These are phyloP conservation scores for Starmera dryadoides DNA, from an alignment of 805 yeast species.

Conservation along the genomic window DNA sequence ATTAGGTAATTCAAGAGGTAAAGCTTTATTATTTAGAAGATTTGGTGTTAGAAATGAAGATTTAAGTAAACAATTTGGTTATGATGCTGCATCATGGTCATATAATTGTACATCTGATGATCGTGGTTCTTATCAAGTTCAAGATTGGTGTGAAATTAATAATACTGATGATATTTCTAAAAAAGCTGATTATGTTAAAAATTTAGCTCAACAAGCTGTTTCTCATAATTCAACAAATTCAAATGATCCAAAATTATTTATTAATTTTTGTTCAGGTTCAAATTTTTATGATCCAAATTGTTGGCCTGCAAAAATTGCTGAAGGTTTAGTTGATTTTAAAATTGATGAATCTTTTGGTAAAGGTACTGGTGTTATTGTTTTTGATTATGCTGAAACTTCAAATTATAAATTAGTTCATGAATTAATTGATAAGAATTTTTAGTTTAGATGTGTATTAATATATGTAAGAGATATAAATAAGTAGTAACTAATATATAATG, in stretches of 20 bases:
- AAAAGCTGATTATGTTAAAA: constrained; percentile 51
- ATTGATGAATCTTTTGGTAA: constrained; percentile 41
- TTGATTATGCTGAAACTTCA: constrained; percentile 59
- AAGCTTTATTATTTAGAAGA: constrained; percentile 58
- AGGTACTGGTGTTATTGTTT: constrained; percentile 57
- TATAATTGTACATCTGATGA: constrained; percentile 64
- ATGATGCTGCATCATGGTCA: constrained; percentile 61
- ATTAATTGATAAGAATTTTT: constrained; percentile 46
- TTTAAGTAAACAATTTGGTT: constrained; percentile 42
- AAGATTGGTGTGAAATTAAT: constrained; percentile 66
- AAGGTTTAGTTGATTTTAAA: constrained; percentile 36
- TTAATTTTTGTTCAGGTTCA: constrained; percentile 70
- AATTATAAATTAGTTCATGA: constrained; percentile 49
- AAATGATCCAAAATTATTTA: constrained; percentile 47
- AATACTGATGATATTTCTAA: constrained; percentile 42
- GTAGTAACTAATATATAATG: no score
- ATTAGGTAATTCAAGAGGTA: constrained; percentile 59
- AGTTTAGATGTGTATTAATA: neutral
- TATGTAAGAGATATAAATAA: no score
- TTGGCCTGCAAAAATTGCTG: constrained; percentile 68
- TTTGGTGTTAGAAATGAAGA: constrained; percentile 53
- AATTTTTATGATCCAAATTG: constrained; percentile 63
- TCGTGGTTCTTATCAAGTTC: constrained; percentile 54
- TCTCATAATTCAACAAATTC: constrained; percentile 37
- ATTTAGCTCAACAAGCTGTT: constrained; percentile 45